Percentiles rank a stretch among this genome's conserved stretches.
Evolutionary conservation across 192 early-diverging fungal genomes (phyloP).

Genomic region (Phlyctochytrium bullatum): DNA sequence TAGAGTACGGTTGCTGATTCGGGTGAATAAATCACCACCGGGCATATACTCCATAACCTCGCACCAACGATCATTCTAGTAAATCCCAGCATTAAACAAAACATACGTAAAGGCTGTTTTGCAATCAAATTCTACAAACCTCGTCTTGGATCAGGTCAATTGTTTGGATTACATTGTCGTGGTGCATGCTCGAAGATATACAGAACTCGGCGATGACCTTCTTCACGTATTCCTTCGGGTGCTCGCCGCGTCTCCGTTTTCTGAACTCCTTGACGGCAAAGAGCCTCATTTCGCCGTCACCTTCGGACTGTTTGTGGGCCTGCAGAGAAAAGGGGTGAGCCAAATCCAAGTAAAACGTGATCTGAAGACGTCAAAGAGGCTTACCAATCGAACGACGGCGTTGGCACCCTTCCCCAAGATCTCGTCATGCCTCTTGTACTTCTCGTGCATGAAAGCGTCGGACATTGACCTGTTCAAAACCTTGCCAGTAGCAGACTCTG

Average conservation of each 20-base stretch:
- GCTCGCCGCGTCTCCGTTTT: constrained; percentile 79
- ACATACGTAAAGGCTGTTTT: constrained; percentile 2
- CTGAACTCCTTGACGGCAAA: constrained; percentile 95
- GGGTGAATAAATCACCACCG: constrained; percentile 49
- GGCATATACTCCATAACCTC: constrained; percentile 59
- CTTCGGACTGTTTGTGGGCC: constrained; percentile 31
- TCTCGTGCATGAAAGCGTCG: constrained; percentile 41
- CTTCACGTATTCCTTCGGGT: constrained; percentile 89
- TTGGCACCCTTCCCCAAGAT: constrained; percentile 54
- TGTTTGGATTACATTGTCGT: constrained; percentile 89
- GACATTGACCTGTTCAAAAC: constrained; percentile 8
- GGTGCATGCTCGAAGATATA: constrained; percentile 86
- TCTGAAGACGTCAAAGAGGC: no score
- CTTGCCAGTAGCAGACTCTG: background rate
- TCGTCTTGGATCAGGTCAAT: constrained; percentile 94
- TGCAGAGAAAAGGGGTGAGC: no score
- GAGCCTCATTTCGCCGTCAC: constrained; percentile 36
- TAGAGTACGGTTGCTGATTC: constrained; percentile 31
- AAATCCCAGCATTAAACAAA: constrained; percentile 9
- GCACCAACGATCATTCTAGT: constrained; percentile 44
- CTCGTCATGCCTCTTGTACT: constrained; percentile 48
- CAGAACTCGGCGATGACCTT: constrained; percentile 96
- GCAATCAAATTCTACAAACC: constrained; percentile 16
- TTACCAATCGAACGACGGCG: constrained; percentile 49
- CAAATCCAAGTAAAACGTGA: constrained; percentile 1